Evolutionary conservation across 2,329 filamentous ascomycete species (phyloP).

Genomic region (Chrysoporthe cubensis): DNA sequence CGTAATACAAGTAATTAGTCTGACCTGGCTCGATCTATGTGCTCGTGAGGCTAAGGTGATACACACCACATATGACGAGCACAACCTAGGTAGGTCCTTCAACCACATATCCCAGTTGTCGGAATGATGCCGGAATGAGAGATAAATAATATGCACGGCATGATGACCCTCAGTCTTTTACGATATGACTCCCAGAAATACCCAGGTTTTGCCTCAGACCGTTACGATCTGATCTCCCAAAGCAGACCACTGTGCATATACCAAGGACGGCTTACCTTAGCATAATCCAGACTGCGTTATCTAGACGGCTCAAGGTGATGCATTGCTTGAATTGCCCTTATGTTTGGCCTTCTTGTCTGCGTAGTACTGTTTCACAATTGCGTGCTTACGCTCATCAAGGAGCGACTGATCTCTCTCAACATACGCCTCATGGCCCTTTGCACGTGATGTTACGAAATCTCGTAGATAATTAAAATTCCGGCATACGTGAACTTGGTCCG

Average conservation of each 20-base stretch:
- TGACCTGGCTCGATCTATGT: not conserved
- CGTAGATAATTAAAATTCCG: constrained; percentile 25
- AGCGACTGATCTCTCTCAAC: constrained; percentile 10
- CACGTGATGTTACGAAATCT: constrained; percentile 29
- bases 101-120: not conserved
- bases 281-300: not conserved
- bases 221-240: too few species aligned
- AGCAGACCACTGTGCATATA: too few species aligned
- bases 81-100: not conserved
- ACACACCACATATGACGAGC: not conserved
- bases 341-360: constrained; percentile 11
- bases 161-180: too few species aligned
- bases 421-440: constrained; percentile 16
- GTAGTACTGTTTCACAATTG: constrained; percentile 14
- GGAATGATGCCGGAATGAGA: not conserved
- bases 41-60: not conserved
- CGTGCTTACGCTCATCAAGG: constrained; percentile 17
- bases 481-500: constrained; percentile 24
- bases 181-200: too few species aligned
- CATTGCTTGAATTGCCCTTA: not conserved
- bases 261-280: too few species aligned
- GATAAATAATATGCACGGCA: too few species aligned
- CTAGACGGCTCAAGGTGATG: not conserved
- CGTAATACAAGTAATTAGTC: not conserved
- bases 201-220: too few species aligned